Evolutionary conservation across 768 basidiomycete genomes (phyloP).

Genomic region (Xerocomellus intermedius): DNA sequence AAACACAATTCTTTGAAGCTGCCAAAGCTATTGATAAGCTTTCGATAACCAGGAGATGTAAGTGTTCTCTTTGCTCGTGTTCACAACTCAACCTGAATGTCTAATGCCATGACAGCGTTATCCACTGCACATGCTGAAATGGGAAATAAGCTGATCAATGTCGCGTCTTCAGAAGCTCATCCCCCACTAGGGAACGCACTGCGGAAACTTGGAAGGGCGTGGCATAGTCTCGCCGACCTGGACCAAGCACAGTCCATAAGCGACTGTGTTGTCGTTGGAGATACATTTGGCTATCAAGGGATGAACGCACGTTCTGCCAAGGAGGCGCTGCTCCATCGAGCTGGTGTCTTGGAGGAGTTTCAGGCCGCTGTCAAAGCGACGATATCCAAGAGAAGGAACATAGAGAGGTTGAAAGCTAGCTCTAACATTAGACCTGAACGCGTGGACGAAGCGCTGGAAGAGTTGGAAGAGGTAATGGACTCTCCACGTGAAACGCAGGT

Average conservation of each 20-base stretch:
- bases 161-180: constrained; percentile 87
- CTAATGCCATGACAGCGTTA: constrained; percentile 49
- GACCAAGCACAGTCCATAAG: constrained; percentile 90
- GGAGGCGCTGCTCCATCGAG: constrained; percentile 88
- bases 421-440: constrained; percentile 81
- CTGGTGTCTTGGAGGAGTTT: constrained; percentile 90
- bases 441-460: constrained; percentile 89
- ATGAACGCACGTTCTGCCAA: constrained; percentile 97
- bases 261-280: constrained; percentile 95
- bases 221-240: constrained; percentile 86
- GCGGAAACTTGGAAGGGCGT: constrained; percentile 81
- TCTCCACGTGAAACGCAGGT: constrained; percentile 1
- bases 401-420: constrained; percentile 85
- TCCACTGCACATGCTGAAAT: constrained; percentile 81
- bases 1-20: constrained; percentile 88
- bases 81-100: background rate
- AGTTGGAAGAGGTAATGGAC: constrained; percentile 78
- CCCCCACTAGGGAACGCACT: constrained; percentile 80
- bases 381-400: constrained; percentile 88
- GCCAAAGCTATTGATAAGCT: constrained; percentile 90
- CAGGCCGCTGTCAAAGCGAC: constrained; percentile 90
- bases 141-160: constrained; percentile 89
- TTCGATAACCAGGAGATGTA: constrained; percentile 76
- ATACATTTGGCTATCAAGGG: constrained; percentile 93
- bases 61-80: constrained; percentile 13